Base-by-base conservation (phyloP, 805 yeast species). In the Candida germanica region DNA sequence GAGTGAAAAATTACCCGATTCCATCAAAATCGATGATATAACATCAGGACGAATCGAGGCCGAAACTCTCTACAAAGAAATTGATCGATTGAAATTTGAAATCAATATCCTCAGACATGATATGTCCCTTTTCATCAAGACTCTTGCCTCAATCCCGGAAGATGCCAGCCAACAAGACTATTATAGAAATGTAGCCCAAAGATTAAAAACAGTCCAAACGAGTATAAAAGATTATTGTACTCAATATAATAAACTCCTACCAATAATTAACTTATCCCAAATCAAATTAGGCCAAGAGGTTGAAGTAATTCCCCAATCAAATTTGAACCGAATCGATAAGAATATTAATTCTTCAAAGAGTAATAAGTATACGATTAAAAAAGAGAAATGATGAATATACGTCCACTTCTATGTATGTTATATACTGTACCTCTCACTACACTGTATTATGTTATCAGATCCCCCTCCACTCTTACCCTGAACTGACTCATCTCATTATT, bases 231-330 rank as follows among this genome's bases (percentile, higher is more conserved):
- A 61, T 3, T 75, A 73, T 40, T 63, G 69, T 42, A 54, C 47
- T 5, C 60, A 69, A 34, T 75, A 73, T 49, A 69, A 64, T 33
- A 56, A 67, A 38, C 53, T 75, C 12, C 52, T 73, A 2, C 80
- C 81, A 3, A 62, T 75, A 27, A 69, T 75, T 28, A 62, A 74
- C 43, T 61, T 71, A 42, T 63, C 79, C 1, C 78, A 74, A 48
- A 63, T 70, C 21, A 71, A 69, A 40, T 54, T 68, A 32, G 79
- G 79, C 0, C 64, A 71, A 38, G 74, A 69, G 27, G 77, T 71
- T 3, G 78, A 73, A 44, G 66, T 60, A 9, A 53, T 59, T n/a
- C 59, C 67, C n/a, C 40, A 38, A 31, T 18, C 23, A 22, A 29
- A 27, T 21, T 8, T 18, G 9, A 22, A 24, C 14, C 16, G 27